phyloP scores from a whole-genome alignment of 257 asterid genomes.

The Solanum ossicruentum region DNA sequence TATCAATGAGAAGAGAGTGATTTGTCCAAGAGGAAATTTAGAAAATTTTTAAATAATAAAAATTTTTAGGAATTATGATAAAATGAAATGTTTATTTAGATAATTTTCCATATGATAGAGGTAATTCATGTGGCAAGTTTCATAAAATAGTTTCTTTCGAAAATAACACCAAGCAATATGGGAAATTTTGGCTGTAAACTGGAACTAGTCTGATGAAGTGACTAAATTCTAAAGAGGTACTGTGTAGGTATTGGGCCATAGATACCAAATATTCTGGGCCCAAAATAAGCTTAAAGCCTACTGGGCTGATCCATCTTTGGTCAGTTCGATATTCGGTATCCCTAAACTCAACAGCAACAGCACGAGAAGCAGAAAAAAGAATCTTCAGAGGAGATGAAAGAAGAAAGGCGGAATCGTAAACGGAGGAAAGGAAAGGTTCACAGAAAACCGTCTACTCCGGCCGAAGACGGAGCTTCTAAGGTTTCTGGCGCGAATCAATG shows the following conservation, averaged over 20 bases:
- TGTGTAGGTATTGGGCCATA: not conserved
- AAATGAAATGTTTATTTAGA: too few species aligned
- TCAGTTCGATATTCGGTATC: not conserved
- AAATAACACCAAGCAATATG: not conserved
- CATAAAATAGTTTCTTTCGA: too few species aligned
- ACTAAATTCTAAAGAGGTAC: not conserved
- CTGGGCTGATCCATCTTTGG: not conserved
- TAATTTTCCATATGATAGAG: too few species aligned
- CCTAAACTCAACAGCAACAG: not conserved
- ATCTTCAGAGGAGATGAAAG: not conserved
- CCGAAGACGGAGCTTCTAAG: not conserved
- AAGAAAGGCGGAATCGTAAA: not conserved
- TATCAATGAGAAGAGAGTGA: too few species aligned
- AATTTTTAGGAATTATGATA: too few species aligned
- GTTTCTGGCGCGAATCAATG: not conserved
- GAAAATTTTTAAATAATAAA: too few species aligned
- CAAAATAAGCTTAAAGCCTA: not conserved
- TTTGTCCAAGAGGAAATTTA: too few species aligned
- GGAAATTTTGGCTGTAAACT: not conserved
- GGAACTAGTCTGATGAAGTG: not conserved
- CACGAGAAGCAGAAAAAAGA: not conserved
- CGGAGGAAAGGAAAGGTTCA: conserved; percentile 36
- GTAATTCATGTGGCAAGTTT: too few species aligned
- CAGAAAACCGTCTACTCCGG: not conserved
- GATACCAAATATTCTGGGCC: not conserved